Evolutionary conservation across 2,329 filamentous ascomycete genomes (phyloP).

Genomic region (Pezicula radicicola): DNA sequence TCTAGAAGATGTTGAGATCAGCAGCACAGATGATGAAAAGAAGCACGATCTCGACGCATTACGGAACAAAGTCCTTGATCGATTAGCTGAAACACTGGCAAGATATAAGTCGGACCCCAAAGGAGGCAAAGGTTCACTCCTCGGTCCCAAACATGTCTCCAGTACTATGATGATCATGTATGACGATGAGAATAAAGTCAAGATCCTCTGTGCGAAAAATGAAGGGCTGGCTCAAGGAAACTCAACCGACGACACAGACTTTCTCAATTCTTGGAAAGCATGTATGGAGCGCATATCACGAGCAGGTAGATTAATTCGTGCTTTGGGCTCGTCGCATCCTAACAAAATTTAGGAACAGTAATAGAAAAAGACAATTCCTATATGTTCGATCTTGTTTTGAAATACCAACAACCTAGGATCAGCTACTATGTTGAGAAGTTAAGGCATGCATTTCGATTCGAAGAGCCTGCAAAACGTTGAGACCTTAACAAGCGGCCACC

Average conservation of each 20-base stretch:
- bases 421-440: no score
- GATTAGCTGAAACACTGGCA: slow-evolving; percentile 9
- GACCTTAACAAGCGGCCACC: no score
- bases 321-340: no score
- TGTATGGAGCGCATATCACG: neutral
- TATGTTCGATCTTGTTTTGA: no score
- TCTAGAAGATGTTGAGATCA: slow-evolving; percentile 8
- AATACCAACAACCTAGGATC: no score
- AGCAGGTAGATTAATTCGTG: no score
- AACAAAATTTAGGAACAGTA: no score
- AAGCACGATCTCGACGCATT: slow-evolving; percentile 1
- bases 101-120: slow-evolving; percentile 10
- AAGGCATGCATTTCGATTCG: no score
- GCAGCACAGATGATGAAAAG: slow-evolving; percentile 5
- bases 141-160: slow-evolving; percentile 8
- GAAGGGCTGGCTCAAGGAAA: slow-evolving; percentile 5
- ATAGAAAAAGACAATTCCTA: no score
- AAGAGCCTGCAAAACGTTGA: no score
- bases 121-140: slow-evolving; percentile 6
- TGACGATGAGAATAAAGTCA: slow-evolving; percentile 5
- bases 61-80: slow-evolving; percentile 8
- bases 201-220: slow-evolving; percentile 6
- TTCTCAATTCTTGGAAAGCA: slow-evolving; percentile 6
- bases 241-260: slow-evolving; percentile 7
- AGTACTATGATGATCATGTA: slow-evolving; percentile 9